phyloP scores from a whole-genome alignment of 768 basidiomycete genomes.

The Mycena belliarum region DNA sequence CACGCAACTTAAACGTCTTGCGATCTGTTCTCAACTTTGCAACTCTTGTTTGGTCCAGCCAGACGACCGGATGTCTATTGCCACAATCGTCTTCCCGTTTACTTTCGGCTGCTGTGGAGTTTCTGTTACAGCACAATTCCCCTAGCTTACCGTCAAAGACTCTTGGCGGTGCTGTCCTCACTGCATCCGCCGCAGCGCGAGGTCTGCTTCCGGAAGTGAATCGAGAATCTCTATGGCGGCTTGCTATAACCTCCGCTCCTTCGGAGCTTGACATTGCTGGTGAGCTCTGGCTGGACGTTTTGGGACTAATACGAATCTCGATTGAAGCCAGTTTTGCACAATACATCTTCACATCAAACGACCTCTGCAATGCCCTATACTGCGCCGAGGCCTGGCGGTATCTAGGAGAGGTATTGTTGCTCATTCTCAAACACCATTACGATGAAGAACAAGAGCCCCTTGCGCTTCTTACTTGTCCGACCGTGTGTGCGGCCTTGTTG shows the following conservation, averaged over 20 bases:
- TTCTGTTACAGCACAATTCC: constrained; percentile 13
- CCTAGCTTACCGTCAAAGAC: constrained; percentile 8
- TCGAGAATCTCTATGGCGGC: constrained; percentile 39
- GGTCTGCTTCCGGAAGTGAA: constrained; percentile 22
- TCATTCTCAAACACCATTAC: constrained; percentile 48
- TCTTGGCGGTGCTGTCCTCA: constrained; percentile 39
- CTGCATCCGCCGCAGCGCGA: constrained; percentile 32
- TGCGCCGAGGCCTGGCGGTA: constrained; percentile 56
- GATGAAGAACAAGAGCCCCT: constrained; percentile 50
- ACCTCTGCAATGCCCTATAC: constrained; percentile 35
- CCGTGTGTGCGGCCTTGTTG: constrained; percentile 51
- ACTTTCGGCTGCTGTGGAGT: constrained; percentile 23
- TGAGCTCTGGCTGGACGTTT: constrained; percentile 29
- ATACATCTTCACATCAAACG: constrained; percentile 36
- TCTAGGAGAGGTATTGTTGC: constrained; percentile 49
- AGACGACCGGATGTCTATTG: constrained; percentile 21
- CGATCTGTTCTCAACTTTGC: constrained; percentile 33
- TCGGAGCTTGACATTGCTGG: constrained; percentile 41
- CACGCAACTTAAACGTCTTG: constrained; percentile 18
- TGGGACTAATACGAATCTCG: background rate
- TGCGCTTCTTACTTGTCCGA: constrained; percentile 48
- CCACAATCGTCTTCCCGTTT: constrained; percentile 25
- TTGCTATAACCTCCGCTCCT: constrained; percentile 29
- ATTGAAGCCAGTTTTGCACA: constrained; percentile 50
- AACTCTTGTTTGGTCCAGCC: constrained; percentile 35